Evolutionary conservation across 2,329 filamentous ascomycete genomes (phyloP).

Genomic region (Teratosphaeria pseudoeucalypti): DNA sequence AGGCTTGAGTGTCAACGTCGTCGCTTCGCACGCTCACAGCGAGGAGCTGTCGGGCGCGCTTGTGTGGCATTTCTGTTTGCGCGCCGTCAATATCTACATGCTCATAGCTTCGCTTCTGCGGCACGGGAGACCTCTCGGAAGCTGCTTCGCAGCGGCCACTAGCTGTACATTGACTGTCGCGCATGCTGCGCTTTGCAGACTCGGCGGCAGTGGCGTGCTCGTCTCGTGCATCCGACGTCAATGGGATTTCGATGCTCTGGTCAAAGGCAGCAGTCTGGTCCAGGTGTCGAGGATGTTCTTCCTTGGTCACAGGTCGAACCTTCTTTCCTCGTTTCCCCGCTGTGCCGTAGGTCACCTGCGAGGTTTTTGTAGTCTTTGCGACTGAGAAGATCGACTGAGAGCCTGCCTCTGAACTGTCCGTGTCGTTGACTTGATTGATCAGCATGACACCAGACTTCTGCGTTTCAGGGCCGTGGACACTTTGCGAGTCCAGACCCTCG

Average conservation of each 20-base stretch:
- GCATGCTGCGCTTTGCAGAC: neutral
- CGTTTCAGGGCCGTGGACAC: neutral
- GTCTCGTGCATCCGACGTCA: conserved; percentile 1
- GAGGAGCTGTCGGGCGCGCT: neutral
- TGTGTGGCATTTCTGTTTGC: neutral
- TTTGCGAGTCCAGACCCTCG: neutral
- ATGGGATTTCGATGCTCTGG: neutral
- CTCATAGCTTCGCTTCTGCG: neutral
- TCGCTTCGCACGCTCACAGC: neutral
- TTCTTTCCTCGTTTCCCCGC: neutral
- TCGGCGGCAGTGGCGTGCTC: neutral
- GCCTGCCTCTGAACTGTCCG: neutral
- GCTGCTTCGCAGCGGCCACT: neutral
- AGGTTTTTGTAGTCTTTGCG: neutral
- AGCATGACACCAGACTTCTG: neutral
- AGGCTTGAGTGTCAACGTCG: neutral
- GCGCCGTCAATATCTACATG: neutral
- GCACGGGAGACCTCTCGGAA: neutral
- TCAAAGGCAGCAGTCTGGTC: neutral
- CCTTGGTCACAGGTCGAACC: neutral
- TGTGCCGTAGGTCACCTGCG: neutral
- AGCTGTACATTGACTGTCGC: neutral
- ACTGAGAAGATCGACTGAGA: neutral
- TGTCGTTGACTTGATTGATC: neutral
- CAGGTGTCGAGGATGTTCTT: neutral